These are phyloP conservation scores for Fusarium sulawesiense DNA, from an alignment of 2,329 filamentous ascomycete genomes.

Conservation along the genomic window DNA sequence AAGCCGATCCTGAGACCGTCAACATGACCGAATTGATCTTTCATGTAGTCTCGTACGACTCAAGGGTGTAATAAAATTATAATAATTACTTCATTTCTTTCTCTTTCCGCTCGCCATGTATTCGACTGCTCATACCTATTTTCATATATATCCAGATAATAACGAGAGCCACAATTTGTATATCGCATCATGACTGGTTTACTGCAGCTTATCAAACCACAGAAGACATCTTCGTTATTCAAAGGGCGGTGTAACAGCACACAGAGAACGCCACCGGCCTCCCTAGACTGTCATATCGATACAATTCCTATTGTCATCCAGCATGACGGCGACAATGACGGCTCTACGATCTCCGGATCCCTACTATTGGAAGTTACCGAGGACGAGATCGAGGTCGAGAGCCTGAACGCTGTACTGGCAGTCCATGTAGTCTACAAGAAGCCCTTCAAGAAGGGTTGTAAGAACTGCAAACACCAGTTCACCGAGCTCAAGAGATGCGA, in stretches of 20 bases:
- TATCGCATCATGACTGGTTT: constrained; percentile 17
- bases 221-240: neutral
- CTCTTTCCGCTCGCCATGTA: neutral
- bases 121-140: no score
- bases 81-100: no score
- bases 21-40: neutral
- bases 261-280: neutral
- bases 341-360: constrained; percentile 11
- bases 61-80: neutral
- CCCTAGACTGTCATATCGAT: constrained; percentile 19
- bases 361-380: constrained; percentile 5
- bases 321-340: neutral
- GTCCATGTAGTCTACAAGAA: constrained; percentile 17
- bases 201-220: constrained; percentile 15
- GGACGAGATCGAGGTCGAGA: constrained; percentile 8
- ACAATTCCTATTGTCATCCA: constrained; percentile 16
- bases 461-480: constrained; percentile 27
- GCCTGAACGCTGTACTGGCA: constrained; percentile 6
- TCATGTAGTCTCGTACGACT: constrained; percentile 2
- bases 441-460: constrained; percentile 30
- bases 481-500: constrained; percentile 30
- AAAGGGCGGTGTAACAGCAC: neutral
- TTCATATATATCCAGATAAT: neutral
- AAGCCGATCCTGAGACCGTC: neutral
- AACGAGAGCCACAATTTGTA: neutral